These are phyloP conservation scores for Hyaloperonospora arabidopsidis DNA, from an alignment of 352 stramenopile species.

Conservation along the genomic window DNA sequence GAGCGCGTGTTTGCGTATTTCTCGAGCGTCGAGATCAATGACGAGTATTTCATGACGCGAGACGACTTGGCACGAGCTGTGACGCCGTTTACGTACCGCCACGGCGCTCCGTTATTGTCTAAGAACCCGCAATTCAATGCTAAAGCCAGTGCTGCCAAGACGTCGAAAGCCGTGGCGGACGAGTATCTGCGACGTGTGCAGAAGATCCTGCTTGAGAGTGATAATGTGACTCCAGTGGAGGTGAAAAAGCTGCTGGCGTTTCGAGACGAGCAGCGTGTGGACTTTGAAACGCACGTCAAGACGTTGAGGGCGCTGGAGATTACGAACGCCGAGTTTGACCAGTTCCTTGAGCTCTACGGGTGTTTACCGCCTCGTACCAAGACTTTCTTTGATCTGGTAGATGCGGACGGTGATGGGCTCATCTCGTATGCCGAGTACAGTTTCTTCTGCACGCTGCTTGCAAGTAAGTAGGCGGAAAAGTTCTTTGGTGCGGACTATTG, in stretches of 20 bases:
- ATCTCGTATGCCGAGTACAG: constrained; percentile 88
- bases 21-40: constrained; percentile 75
- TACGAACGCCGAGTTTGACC: constrained; percentile 76
- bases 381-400: constrained; percentile 80
- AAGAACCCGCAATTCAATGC: constrained; percentile 83
- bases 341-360: constrained; percentile 66
- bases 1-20: constrained; percentile 89
- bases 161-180: constrained; percentile 34
- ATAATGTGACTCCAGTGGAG: constrained; percentile 36
- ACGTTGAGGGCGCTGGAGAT: constrained; percentile 63
- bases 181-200: constrained; percentile 49
- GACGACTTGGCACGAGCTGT: constrained; percentile 74
- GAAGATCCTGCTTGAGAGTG: constrained; percentile 48
- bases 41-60: constrained; percentile 78
- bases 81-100: constrained; percentile 77
- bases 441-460: constrained; percentile 83
- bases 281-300: constrained; percentile 82
- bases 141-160: constrained; percentile 45
- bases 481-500: not conserved
- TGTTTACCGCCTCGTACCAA: constrained; percentile 41
- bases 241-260: constrained; percentile 50
- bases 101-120: constrained; percentile 55
- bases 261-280: constrained; percentile 49
- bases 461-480: constrained; percentile 44
- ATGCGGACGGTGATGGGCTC: constrained; percentile 78